A percentile compares a stretch with the other conserved stretches of the same genome.
Evolutionary conservation across 805 yeast species (phyloP).

Genomic region (Saccharomycopsis fermentans): DNA sequence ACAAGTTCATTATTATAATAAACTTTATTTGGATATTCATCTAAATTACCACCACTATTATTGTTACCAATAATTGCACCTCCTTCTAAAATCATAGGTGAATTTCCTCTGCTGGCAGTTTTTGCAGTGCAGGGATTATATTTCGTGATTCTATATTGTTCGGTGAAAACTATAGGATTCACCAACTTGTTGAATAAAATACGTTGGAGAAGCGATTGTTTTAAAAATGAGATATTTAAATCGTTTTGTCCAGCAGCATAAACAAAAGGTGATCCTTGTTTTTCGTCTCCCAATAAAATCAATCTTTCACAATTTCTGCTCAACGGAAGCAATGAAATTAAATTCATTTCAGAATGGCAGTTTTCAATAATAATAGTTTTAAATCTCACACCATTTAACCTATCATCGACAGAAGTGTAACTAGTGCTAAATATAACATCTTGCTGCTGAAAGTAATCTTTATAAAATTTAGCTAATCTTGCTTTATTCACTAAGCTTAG

Average conservation of each 20-base stretch:
- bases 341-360: conserved; percentile 15
- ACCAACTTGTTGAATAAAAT: conserved; percentile 40
- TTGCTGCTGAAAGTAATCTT: conserved; percentile 16
- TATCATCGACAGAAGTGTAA: conserved; percentile 16
- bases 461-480: conserved; percentile 14
- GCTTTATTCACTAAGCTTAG: conserved; percentile 11
- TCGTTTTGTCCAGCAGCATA: conserved; percentile 23
- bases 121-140: background rate
- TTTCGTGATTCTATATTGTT: conserved; percentile 46
- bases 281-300: conserved; percentile 43
- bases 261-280: conserved; percentile 48
- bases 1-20: conserved; percentile 52
- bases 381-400: conserved; percentile 15
- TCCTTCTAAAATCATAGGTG: background rate
- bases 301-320: conserved; percentile 16
- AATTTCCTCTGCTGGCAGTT: background rate
- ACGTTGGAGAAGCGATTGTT: conserved; percentile 49
- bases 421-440: conserved; percentile 18
- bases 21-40: conserved; percentile 51
- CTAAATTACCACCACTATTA: conserved; percentile 34
- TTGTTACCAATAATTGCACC: background rate
- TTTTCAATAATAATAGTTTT: conserved; percentile 15
- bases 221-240: conserved; percentile 28
- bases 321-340: conserved; percentile 15
- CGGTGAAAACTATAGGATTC: conserved; percentile 47